These are phyloP conservation scores for Geotrichum restrictum DNA, from an alignment of 1,139 yeast species.

Conservation along the genomic window DNA sequence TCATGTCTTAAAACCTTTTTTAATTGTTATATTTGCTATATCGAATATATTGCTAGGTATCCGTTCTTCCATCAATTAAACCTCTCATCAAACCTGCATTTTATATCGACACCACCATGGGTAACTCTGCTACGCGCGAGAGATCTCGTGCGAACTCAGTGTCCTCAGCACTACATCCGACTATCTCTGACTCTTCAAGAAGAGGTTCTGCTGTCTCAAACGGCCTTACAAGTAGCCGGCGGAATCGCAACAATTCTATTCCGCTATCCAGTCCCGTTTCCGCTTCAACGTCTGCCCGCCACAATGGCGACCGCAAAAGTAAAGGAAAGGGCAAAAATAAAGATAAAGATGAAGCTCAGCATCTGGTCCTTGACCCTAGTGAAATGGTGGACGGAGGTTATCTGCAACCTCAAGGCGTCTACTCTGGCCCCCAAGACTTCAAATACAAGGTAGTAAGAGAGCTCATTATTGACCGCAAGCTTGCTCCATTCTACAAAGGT, in stretches of 20 bases:
- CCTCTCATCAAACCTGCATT: neutral
- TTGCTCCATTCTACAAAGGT: slow-evolving; percentile 92
- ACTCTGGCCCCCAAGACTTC: slow-evolving; percentile 71
- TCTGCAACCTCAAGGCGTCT: slow-evolving; percentile 82
- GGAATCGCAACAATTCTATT: slow-evolving; percentile 4
- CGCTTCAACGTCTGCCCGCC: neutral
- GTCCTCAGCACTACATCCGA: neutral
- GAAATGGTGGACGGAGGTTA: slow-evolving; percentile 47
- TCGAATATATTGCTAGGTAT: neutral
- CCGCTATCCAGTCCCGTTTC: neutral
- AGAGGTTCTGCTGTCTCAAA: slow-evolving; percentile 2
- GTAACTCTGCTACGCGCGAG: slow-evolving; percentile 12
- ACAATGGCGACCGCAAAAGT: neutral
- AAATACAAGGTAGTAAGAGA: slow-evolving; percentile 65
- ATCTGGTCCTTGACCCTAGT: slow-evolving; percentile 38
- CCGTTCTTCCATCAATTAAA: neutral
- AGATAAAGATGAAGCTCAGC: slow-evolving; percentile 3
- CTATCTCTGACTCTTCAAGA: neutral
- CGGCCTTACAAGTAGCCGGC: neutral
- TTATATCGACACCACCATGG: slow-evolving; percentile 5
- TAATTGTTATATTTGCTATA: no score
- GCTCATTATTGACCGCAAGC: slow-evolving; percentile 58
- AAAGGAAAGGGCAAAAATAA: slow-evolving; percentile 7
- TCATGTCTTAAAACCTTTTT: no score
- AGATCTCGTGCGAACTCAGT: slow-evolving; percentile 7